Base-by-base conservation (phyloP, 176 grass and related monocot genomes). In the Areca catechu region DNA sequence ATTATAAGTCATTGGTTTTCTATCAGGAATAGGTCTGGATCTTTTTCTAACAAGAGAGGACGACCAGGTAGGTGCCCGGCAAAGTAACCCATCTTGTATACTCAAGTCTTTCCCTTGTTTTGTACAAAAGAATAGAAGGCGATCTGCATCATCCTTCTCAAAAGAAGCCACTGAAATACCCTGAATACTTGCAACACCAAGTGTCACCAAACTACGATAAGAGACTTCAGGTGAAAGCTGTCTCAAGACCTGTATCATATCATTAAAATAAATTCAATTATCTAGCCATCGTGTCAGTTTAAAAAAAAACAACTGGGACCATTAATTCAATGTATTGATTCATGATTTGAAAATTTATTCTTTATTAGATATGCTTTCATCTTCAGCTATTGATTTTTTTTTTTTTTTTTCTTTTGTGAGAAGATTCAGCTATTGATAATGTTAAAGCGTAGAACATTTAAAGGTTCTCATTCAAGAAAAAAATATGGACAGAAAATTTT, bases 151-250 rank as follows among this genome's bases (percentile, higher is more conserved):
- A 67, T 76, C 56, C 64, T 63, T 83, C 60, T 86, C 79, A 43
- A 91, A 91, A 54, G 82, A 74, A 59, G 79, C 80, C 27, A 91
- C 76, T 22, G 88, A 72, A 37, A 62, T 80, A 66, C 79, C 82
- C 68, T 91, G 71, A 29, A 91, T 55, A 60, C 72, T 83, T 66
- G 88, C 69, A 28, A 91, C 83, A 65, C 79, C 88, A 63, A 91
- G 81, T 71, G 76, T 78, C 58, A 74, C 82, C 66, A 91, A 73
- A 69, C 79, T 83, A 71, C 61, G 84, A 62, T 83, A 77, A 24
- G 72, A 80, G 2, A 73, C 74, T 43, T 91, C 82, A 43, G 53
- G 69, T 14, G 88, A 79, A 19, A 83, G 71, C 50, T 86, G 76
- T 57, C 82, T 86, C 30, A 91, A 74, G 59, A 91, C 76, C 88